Base-by-base conservation (phyloP, 208 protist species). In the Porcisia deanei region DNA sequence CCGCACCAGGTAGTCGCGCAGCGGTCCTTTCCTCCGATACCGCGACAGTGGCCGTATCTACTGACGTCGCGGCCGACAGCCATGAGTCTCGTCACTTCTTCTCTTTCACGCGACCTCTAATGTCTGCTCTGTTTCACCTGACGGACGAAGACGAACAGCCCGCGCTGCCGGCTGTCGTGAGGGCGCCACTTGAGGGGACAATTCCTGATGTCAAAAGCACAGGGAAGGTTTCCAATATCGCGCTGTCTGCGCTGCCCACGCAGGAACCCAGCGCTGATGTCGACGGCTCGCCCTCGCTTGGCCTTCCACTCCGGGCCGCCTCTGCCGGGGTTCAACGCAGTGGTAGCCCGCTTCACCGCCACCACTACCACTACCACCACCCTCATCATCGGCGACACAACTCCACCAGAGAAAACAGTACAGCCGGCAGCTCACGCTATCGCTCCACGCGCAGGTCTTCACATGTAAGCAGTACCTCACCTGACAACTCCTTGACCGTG, bases 51-150 rank as follows among this genome's bases (percentile, higher is more conserved):
- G 8, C 34, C 25, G n/a, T 37, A 47, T 30, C 61, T 6, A 20
- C 61, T n/a, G n/a, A 47, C 6, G 69, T 14, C 37, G 22, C 41
- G n/a, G 58, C 5, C 12, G 43, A 41, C 3, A 22, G 47, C 22
- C 30, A 30, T 3, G 71, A 39, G 25, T 12, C 64, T 0, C 22
- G 60, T 10, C 71, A 41, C n/a, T 53, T 57, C 37, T 75, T 81
- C 16, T 76, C 54, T 34, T 64, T 81, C 6, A 75, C 70, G 43
- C 54, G 76, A 1, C 76, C 76, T 1, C 70, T 81, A 1, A 66
- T 76, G 70, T 53, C 41, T 4, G 76, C 76, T 43, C 43, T 81
- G 30, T 71, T 76, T 57, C 45, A 66, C 12, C 55, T 55, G n/a
- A 41, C 70, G 1, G 61, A 63, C 34, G 39, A 45, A 6, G 7